Conservation (phyloP, 257 asterid genomes). For the Lantana camara region DNA sequence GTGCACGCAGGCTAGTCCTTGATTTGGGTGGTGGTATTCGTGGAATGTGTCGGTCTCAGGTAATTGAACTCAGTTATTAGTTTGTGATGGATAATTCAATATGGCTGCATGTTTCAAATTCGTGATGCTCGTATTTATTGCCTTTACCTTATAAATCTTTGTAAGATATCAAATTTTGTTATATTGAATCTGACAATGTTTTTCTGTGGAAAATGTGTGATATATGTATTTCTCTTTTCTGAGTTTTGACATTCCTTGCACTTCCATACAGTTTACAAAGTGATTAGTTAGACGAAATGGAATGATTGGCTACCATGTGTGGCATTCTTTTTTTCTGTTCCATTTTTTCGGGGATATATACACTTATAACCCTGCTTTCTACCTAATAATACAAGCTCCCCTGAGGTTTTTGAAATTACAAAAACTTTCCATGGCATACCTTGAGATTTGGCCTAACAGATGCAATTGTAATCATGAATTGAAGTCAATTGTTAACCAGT, state of each 20-base stretch:
- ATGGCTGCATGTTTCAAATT: background rate
- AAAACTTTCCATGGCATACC: too few species aligned
- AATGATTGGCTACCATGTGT: background rate
- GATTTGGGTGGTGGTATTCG: conserved; percentile 80
- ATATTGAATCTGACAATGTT: background rate
- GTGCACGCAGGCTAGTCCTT: conserved; percentile 85
- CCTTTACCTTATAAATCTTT: conserved; percentile 9
- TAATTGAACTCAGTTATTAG: conserved; percentile 26
- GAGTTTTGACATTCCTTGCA: background rate
- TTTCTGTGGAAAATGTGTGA: background rate
- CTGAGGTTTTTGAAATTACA: too few species aligned
- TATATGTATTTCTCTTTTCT: background rate
- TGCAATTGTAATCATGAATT: too few species aligned
- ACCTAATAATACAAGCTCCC: too few species aligned
- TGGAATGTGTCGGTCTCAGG: conserved; percentile 94
- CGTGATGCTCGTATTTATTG: conserved; percentile 17
- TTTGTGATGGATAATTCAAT: background rate
- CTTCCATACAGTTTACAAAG: background rate
- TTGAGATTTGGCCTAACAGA: too few species aligned
- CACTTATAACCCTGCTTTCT: too few species aligned
- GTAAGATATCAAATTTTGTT: background rate
- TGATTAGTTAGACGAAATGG: background rate
- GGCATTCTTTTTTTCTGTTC: background rate
- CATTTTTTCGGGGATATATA: too few species aligned
- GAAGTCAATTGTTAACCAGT: too few species aligned